Evolutionary conservation across 768 basidiomycete genomes (phyloP).

Genomic region (Auricularia sp.): DNA sequence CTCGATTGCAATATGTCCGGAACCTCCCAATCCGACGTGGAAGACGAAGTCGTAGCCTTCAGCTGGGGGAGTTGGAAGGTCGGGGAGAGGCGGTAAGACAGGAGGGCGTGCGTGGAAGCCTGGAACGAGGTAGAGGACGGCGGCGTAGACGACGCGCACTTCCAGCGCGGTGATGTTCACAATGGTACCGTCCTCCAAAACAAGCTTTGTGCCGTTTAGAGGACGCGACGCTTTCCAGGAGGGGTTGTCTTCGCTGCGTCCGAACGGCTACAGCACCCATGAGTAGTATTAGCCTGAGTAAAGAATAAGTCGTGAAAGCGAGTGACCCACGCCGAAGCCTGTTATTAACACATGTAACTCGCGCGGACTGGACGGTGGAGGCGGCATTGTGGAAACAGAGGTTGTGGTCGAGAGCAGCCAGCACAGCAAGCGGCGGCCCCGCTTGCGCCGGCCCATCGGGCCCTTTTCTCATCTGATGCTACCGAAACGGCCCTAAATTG

Average conservation of each 20-base stretch:
- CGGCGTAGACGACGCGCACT: constrained; percentile 50
- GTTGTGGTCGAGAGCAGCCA: no score
- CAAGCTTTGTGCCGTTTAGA: not conserved
- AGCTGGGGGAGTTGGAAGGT: constrained; percentile 29
- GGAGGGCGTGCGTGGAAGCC: constrained; percentile 54
- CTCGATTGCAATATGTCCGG: constrained; percentile 55
- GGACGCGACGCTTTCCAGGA: not conserved
- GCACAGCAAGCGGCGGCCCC: no score
- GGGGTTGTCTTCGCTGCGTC: not conserved
- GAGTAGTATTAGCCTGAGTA: not conserved
- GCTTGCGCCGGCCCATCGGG: no score
- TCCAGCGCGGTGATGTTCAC: constrained; percentile 52
- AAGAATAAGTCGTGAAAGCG: no score
- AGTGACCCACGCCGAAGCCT: constrained; percentile 41
- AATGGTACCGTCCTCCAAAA: not conserved
- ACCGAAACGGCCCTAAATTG: no score
- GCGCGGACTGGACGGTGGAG: constrained; percentile 7
- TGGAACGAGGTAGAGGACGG: constrained; percentile 44
- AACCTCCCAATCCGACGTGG: constrained; percentile 58
- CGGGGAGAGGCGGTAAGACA: constrained; percentile 30
- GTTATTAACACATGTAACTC: constrained; percentile 39
- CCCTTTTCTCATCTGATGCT: no score
- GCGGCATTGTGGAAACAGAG: no score
- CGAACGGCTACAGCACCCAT: not conserved
- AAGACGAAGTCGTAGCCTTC: constrained; percentile 60